A percentile compares a stretch with the other conserved stretches of the same genome.
phyloP scores from a whole-genome alignment of 306 rosid genomes.

The Cicer judaicum region DNA sequence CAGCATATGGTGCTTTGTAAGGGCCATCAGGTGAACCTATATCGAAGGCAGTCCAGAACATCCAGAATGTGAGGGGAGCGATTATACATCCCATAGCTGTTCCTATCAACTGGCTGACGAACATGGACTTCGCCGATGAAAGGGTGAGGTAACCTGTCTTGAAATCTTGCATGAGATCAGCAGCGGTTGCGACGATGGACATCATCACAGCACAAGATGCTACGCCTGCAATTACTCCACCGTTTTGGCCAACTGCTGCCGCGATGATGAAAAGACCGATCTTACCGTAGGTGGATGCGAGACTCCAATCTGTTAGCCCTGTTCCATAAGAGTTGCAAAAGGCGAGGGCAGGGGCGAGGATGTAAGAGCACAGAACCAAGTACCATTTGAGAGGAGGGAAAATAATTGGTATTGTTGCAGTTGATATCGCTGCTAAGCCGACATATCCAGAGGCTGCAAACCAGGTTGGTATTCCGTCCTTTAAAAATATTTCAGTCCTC shows the following conservation, averaged over 20 bases:
- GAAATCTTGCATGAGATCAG: conserved; percentile 99
- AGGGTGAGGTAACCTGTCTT: conserved; percentile 95
- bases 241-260: conserved; percentile 72
- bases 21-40: conserved; percentile 91
- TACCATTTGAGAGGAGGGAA: conserved; percentile 98
- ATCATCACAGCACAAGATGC: conserved; percentile 91
- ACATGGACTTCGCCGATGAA: conserved; percentile 95
- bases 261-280: conserved; percentile 89
- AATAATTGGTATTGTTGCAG: conserved; percentile 71
- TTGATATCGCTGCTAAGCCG: conserved; percentile 76
- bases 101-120: conserved; percentile 82
- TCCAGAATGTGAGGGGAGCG: conserved; percentile 97
- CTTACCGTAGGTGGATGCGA: conserved; percentile 86
- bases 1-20: conserved; percentile 89
- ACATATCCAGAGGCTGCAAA: conserved; percentile 86
- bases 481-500: conserved; percentile 75
- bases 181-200: conserved; percentile 93
- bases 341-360: conserved; percentile 91
- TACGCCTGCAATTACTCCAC: conserved; percentile 89
- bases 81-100: conserved; percentile 94
- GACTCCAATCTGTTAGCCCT: conserved; percentile 88
- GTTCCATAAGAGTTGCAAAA: conserved; percentile 93
- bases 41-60: conserved; percentile 95
- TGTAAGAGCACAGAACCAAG: conserved; percentile 77
- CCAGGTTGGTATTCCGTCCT: conserved; percentile 85